A percentile compares a stretch with the other conserved stretches of the same genome.
These are phyloP conservation scores for Anastatica hierochuntica DNA, from an alignment of 345 rosid genomes.

Conservation along the genomic window DNA sequence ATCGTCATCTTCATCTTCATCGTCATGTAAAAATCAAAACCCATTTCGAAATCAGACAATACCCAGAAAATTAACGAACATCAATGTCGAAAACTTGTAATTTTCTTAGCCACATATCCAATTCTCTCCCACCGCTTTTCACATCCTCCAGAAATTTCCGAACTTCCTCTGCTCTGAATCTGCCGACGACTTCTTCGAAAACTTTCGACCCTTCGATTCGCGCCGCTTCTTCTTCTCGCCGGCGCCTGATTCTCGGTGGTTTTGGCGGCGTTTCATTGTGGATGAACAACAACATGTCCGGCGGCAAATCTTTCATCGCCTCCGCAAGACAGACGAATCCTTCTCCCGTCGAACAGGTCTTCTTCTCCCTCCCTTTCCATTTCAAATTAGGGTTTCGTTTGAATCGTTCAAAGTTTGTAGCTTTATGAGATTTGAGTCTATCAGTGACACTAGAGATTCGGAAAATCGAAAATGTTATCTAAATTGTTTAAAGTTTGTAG, in stretches of 20 bases:
- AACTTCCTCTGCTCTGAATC: conserved; percentile 23
- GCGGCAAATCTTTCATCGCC: conserved; percentile 48
- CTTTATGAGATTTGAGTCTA: not conserved
- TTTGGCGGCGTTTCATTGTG: conserved; percentile 44
- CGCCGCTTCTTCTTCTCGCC: conserved; percentile 36
- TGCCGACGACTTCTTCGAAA: conserved; percentile 14
- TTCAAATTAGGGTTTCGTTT: too few species aligned
- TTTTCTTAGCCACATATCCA: conserved; percentile 27
- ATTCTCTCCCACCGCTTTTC: conserved; percentile 7
- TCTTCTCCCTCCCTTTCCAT: too few species aligned
- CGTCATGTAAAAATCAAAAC: too few species aligned
- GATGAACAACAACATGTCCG: conserved; percentile 38
- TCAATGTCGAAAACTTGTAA: conserved; percentile 29
- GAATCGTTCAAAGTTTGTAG: not conserved
- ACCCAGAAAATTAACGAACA: not conserved
- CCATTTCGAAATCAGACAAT: conserved; percentile 15
- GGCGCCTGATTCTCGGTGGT: conserved; percentile 47
- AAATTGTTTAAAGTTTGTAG: too few species aligned
- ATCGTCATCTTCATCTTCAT: conserved; percentile 12
- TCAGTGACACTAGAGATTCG: not conserved
- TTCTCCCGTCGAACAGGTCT: conserved; percentile 60
- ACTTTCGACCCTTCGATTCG: conserved; percentile 17
- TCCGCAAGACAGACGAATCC: conserved; percentile 58
- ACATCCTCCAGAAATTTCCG: too few species aligned
- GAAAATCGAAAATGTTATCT: too few species aligned